These are phyloP conservation scores for Arthrobotrys sphaeroides DNA, from an alignment of 2,329 filamentous ascomycete species.

Conservation along the genomic window DNA sequence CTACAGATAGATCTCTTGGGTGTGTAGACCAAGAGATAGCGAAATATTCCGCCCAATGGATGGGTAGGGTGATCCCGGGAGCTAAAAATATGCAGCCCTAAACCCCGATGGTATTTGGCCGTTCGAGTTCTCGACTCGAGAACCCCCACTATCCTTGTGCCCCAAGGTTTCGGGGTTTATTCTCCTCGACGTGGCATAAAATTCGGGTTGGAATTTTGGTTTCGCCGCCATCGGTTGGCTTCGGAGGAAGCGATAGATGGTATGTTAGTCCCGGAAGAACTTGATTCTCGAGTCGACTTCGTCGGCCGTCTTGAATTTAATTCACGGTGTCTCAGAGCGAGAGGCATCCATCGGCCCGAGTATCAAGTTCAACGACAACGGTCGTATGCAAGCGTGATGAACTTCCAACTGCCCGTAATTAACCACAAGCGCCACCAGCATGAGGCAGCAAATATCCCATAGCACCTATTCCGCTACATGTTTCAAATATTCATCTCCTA, in stretches of 20 bases:
- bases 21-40: conserved; percentile 14
- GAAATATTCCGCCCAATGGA: conserved; percentile 45
- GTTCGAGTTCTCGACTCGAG: conserved; percentile 25
- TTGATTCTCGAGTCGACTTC: too few relatives aligned
- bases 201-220: background rate
- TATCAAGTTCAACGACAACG: background rate
- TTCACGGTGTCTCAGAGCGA: too few relatives aligned
- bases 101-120: conserved; percentile 13
- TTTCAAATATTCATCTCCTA: too few relatives aligned
- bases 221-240: conserved; percentile 3
- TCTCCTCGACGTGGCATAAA: too few relatives aligned
- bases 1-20: too few relatives aligned
- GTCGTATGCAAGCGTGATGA: background rate
- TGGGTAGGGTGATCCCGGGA: conserved; percentile 9
- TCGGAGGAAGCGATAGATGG: background rate
- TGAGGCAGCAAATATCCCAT: too few relatives aligned
- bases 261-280: background rate
- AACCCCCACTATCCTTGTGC: too few relatives aligned
- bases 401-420: conserved; percentile 1
- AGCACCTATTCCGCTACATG: too few relatives aligned
- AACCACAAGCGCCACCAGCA: background rate
- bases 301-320: too few relatives aligned
- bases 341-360: background rate
- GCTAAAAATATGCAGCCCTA: conserved; percentile 47
- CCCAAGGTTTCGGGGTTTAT: too few relatives aligned